Evolutionary conservation across 805 yeast genomes (phyloP).

Genomic region (Metschnikowia santaceciliae): DNA sequence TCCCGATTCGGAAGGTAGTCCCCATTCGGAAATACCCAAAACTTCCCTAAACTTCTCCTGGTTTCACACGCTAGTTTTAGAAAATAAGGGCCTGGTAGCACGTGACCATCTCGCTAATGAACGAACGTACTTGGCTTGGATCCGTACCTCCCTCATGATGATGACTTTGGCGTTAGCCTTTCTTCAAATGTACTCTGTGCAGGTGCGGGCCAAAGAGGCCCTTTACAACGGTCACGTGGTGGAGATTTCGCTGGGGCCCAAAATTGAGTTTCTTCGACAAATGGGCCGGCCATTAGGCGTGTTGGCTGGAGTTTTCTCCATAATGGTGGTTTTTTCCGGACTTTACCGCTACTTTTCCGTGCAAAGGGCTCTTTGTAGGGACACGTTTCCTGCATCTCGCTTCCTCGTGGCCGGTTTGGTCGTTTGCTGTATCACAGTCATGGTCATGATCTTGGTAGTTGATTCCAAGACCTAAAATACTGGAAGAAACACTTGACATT

Average conservation of each 20-base stretch:
- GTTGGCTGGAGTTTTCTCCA: conserved; percentile 8
- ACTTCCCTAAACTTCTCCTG: no score
- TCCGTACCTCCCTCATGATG: conserved; percentile 54
- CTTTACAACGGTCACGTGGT: conserved; percentile 1
- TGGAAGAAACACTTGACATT: background rate
- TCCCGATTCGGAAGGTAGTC: no score
- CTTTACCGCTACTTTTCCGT: conserved; percentile 10
- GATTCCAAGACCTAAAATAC: conserved; percentile 5
- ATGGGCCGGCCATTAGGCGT: conserved; percentile 13
- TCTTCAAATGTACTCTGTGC: conserved; percentile 51
- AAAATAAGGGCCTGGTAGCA: conserved; percentile 34
- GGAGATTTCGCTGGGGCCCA: background rate
- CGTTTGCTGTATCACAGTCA: conserved; percentile 4
- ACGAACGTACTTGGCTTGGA: conserved; percentile 62
- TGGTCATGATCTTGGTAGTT: conserved; percentile 11
- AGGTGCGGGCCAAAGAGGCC: conserved; percentile 13
- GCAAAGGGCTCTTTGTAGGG: conserved; percentile 9
- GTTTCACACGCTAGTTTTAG: conserved; percentile 13
- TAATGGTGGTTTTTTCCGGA: conserved; percentile 7
- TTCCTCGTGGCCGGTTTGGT: conserved; percentile 8
- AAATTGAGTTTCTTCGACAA: background rate
- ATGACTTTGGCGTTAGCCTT: conserved; percentile 60
- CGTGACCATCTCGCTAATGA: conserved; percentile 55
- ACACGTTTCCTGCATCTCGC: conserved; percentile 14
- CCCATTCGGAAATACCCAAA: no score